Percentiles rank a stretch among this genome's conserved stretches.
Evolutionary conservation across 2,329 filamentous ascomycete genomes (phyloP).

Genomic region (Cytospora schulzeri): DNA sequence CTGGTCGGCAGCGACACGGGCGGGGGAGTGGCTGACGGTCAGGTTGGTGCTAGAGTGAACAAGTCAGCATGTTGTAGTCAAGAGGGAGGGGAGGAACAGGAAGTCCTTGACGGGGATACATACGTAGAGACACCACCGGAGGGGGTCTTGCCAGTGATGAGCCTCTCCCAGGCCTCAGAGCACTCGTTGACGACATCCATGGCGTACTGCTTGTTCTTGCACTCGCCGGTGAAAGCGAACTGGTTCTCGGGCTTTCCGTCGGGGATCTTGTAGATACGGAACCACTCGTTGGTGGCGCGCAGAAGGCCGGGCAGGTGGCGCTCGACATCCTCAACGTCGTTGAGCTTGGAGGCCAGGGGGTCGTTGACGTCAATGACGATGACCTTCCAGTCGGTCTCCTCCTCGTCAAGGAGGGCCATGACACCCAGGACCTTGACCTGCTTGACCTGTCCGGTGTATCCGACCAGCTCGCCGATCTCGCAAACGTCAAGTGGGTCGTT

Average conservation of each 20-base stretch:
- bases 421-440: constrained; percentile 99
- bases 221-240: constrained; percentile 99
- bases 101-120: constrained; percentile 43
- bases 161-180: constrained; percentile 93
- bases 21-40: constrained; percentile 71
- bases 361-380: constrained; percentile 99
- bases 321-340: constrained; percentile 99
- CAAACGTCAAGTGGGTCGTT: constrained; percentile 99
- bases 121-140: constrained; percentile 80
- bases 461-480: constrained; percentile 98
- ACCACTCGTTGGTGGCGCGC: constrained; percentile 99
- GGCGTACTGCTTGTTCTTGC: constrained; percentile 99
- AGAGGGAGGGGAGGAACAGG: not conserved
- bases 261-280: constrained; percentile 99
- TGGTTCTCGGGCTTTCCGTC: constrained; percentile 99
- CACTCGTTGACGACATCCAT: constrained; percentile 95
- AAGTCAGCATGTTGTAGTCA: not conserved
- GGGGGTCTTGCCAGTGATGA: constrained; percentile 86
- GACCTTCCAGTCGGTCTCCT: constrained; percentile 99
- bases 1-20: constrained; percentile 69
- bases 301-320: constrained; percentile 95
- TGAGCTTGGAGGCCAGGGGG: constrained; percentile 91
- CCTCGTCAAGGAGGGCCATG: constrained; percentile 98
- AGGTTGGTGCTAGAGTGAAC: constrained; percentile 69
- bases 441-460: constrained; percentile 95